Base-by-base conservation (phyloP, 371 early-diverging fungal species). In the Mucor lusitanicus region DNA sequence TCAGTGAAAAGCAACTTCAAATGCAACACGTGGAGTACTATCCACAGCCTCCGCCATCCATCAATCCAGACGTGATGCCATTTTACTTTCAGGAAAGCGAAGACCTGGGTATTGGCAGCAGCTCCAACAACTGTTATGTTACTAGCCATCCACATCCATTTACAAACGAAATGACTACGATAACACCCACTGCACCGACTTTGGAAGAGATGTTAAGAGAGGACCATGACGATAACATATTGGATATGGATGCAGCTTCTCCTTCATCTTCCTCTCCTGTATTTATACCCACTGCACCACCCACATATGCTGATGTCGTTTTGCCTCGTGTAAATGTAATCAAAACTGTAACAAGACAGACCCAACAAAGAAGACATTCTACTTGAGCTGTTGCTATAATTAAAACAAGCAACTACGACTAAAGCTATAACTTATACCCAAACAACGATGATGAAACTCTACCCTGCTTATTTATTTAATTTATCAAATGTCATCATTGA, bases 271-370 rank as follows among this genome's bases (percentile, higher is more conserved):
- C 54, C 3, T 25, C 54, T 54, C 28, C 25, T 25, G 1, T 6
- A 54, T 46, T 30, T 30, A 54, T 54, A 25, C 30, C 30, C 27
- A 17, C 7, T 12, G 40, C 63, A 4, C 63, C 63, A 6, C 64
- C 64, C 7, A 64, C 56, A 0, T 64, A 64, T 44, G 32, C 56
- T 8, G 64, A 64, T 57, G 63, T 63, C 8, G 50, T 63, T 28
- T 54, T 54, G n/a, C 55, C 53, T 35, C 62, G 57, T 33, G n/a
- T 57, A 3, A 57, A 37, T 23, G 15, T 13, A 3, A 40, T 60
- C n/a, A 13, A 40, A 25, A 40, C 44, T 28, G 12, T n/a, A 42
- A 23, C 27, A 4, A n/a, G 21, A 28, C 60, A 44, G 44, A n/a
- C 1, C 2, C 30, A 25, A 17, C 19, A 27, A 35, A 54, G 63